A percentile compares a stretch with the other conserved stretches of the same genome.
These are phyloP conservation scores for Populus euphratica DNA, from an alignment of 345 rosid species.

Conservation along the genomic window DNA sequence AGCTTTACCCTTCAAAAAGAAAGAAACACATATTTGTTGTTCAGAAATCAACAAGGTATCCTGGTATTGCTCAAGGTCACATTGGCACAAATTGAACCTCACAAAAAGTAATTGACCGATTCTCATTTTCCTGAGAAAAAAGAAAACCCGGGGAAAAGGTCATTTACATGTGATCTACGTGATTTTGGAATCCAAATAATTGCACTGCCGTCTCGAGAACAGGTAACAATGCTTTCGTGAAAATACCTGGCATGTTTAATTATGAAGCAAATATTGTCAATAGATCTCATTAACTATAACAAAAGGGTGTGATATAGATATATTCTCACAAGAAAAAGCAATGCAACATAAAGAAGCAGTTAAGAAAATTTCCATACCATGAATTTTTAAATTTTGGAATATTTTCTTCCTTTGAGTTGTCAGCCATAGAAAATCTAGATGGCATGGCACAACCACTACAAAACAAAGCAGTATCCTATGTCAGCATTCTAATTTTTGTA, in stretches of 20 bases:
- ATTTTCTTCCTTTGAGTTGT: slow-evolving; percentile 72
- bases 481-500: not conserved
- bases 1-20: slow-evolving; percentile 61
- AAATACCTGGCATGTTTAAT: slow-evolving; percentile 60
- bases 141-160: not conserved
- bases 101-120: not conserved
- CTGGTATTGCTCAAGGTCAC: not conserved
- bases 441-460: slow-evolving; percentile 90
- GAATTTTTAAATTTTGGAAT: slow-evolving; percentile 81
- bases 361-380: slow-evolving; percentile 42
- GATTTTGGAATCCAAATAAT: slow-evolving; percentile 95
- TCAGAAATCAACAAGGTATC: not conserved
- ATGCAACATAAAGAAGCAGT: not conserved
- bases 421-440: slow-evolving; percentile 65
- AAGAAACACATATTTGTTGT: slow-evolving; percentile 8
- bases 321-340: not conserved
- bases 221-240: slow-evolving; percentile 91
- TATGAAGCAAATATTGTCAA: not conserved
- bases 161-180: slow-evolving; percentile 83
- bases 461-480: slow-evolving; percentile 26
- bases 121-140: not conserved
- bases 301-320: slow-evolving; percentile 7
- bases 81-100: slow-evolving; percentile 3
- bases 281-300: slow-evolving; percentile 1
- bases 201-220: slow-evolving; percentile 99